These are phyloP conservation scores for Barnettozyma botsteinii DNA, from an alignment of 805 yeast species.

Conservation along the genomic window DNA sequence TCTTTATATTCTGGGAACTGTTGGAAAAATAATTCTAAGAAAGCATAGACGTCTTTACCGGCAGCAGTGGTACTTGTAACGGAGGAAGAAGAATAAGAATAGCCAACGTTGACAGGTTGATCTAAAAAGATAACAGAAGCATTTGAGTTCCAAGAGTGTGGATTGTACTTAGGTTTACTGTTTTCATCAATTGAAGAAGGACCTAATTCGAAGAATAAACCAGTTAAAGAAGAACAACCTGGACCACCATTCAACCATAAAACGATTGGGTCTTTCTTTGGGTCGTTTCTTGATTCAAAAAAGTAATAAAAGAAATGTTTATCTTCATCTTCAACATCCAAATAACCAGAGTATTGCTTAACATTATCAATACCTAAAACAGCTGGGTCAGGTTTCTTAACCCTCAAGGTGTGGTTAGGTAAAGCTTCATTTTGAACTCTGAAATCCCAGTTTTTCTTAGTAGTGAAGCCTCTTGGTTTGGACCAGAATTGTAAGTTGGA, in stretches of 20 bases:
- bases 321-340: constrained; percentile 76
- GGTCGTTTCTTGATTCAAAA: constrained; percentile 88
- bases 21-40: constrained; percentile 76
- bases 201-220: constrained; percentile 87
- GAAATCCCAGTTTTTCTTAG: constrained; percentile 30
- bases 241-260: constrained; percentile 95
- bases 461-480: constrained; percentile 39
- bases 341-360: constrained; percentile 79
- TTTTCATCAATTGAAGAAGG: constrained; percentile 68
- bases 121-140: constrained; percentile 89
- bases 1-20: constrained; percentile 66
- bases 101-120: constrained; percentile 93
- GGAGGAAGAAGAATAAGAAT: constrained; percentile 63
- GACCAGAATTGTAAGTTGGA: constrained; percentile 44
- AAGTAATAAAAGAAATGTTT: constrained; percentile 87
- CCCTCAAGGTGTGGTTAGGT: constrained; percentile 54
- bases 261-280: constrained; percentile 76
- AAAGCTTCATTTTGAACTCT: constrained; percentile 34
- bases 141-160: constrained; percentile 84
- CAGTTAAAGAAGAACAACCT: constrained; percentile 89
- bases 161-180: constrained; percentile 68
- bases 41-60: constrained; percentile 80
- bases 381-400: constrained; percentile 51
- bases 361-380: constrained; percentile 74
- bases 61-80: constrained; percentile 75